Percentiles rank a stretch among this genome's conserved stretches.
phyloP scores from a whole-genome alignment of 495 filamentous ascomycete species.

The Penicillium fimorum region DNA sequence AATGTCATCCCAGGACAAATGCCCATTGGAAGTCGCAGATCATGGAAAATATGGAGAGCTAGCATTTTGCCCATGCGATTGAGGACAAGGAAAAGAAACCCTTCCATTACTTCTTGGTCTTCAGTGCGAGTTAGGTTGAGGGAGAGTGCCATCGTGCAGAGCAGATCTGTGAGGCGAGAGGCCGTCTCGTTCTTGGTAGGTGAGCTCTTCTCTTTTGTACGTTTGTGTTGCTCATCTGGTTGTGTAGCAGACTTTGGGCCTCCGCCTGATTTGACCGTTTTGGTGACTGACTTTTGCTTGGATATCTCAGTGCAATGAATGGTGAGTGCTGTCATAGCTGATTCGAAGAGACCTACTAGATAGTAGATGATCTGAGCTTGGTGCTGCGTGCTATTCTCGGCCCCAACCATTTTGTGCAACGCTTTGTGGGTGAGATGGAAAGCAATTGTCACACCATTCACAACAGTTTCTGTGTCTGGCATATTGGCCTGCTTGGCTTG shows the following conservation, averaged over 20 bases:
- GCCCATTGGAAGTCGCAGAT: slow-evolving; percentile 26
- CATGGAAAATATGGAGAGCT: slow-evolving; percentile 38
- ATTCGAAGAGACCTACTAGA: slow-evolving; percentile 42
- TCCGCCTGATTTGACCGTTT: not conserved
- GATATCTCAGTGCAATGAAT: slow-evolving; percentile 27
- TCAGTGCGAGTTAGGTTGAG: slow-evolving; percentile 24
- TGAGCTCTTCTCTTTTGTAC: slow-evolving; percentile 1
- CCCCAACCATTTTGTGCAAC: slow-evolving; percentile 33
- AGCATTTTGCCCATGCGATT: slow-evolving; percentile 39
- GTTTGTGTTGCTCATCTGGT: not conserved
- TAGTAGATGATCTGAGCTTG: slow-evolving; percentile 37
- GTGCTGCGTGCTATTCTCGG: slow-evolving; percentile 14
- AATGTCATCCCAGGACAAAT: slow-evolving; percentile 24
- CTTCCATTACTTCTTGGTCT: slow-evolving; percentile 39
- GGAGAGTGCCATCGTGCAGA: slow-evolving; percentile 31
- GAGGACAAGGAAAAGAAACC: slow-evolving; percentile 37
- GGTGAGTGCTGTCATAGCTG: slow-evolving; percentile 32
- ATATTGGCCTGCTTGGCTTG: slow-evolving; percentile 3
- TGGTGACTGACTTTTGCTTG: not conserved
- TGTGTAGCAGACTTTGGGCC: not conserved
- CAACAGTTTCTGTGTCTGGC: slow-evolving; percentile 16
- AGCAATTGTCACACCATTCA: slow-evolving; percentile 26
- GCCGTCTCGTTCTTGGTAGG: slow-evolving; percentile 19
- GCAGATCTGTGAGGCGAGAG: slow-evolving; percentile 19
- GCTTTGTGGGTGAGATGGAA: slow-evolving; percentile 29